Evolutionary conservation across 2,329 filamentous ascomycete genomes (phyloP).

Genomic region (Fusarium falciforme): DNA sequence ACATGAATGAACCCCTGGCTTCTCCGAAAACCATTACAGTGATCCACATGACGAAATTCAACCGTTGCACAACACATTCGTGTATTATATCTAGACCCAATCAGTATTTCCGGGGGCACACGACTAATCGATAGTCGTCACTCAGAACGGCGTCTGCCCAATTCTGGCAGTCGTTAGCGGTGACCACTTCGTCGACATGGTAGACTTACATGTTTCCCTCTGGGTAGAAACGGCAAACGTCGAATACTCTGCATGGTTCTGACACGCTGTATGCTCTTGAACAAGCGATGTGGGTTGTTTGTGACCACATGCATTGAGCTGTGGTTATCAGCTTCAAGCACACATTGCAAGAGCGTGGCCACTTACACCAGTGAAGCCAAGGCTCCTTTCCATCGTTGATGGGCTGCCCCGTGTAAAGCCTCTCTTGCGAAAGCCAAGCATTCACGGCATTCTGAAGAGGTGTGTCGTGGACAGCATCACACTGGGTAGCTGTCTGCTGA

Average conservation of each 20-base stretch:
- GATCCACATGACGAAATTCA: background rate
- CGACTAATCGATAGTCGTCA: background rate
- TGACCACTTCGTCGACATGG: background rate
- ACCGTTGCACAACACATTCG: background rate
- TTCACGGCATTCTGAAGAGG: conserved; percentile 46
- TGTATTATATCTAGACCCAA: background rate
- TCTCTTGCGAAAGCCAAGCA: conserved; percentile 48
- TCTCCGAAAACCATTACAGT: background rate
- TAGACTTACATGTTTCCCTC: conserved; percentile 51
- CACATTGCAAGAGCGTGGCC: background rate
- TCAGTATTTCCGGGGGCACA: background rate
- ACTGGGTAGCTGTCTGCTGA: conserved; percentile 46
- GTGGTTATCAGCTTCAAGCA: conserved; percentile 10
- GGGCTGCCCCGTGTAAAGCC: conserved; percentile 46
- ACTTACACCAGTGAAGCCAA: conserved; percentile 53
- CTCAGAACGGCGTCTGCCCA: conserved; percentile 46
- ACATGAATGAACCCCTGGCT: background rate
- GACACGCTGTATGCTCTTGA: conserved; percentile 47
- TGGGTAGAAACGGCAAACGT: conserved; percentile 50
- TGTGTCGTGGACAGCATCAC: conserved; percentile 43
- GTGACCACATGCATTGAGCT: conserved; percentile 54
- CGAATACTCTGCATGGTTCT: conserved; percentile 48
- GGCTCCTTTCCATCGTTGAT: conserved; percentile 48
- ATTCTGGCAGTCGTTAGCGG: conserved; percentile 27
- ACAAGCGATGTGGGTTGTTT: conserved; percentile 49